Evolutionary conservation across 225 moss, liverwort and hornwort genomes (phyloP).

Genomic region (Physcomitrium patens): DNA sequence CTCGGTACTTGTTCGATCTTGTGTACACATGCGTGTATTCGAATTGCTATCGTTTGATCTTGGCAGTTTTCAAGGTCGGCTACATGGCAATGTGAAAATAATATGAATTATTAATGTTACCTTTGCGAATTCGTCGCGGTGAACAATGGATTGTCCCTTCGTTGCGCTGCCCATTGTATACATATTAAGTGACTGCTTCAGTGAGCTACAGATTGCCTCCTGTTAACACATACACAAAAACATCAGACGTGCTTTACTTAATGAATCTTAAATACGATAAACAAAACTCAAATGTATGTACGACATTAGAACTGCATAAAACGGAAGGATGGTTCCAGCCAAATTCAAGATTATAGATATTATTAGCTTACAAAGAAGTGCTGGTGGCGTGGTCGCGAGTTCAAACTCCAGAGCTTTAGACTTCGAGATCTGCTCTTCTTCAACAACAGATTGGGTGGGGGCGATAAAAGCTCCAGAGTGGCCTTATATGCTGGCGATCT

Average conservation of each 20-base stretch:
- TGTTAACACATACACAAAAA: slow-evolving; percentile 13
- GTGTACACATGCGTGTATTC: background rate
- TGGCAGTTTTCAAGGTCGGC: too few species aligned
- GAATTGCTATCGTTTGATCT: too few species aligned
- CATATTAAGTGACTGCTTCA: slow-evolving; percentile 44
- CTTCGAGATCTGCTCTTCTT: slow-evolving; percentile 37
- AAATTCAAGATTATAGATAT: too few species aligned
- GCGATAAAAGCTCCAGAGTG: slow-evolving; percentile 56
- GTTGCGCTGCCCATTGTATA: slow-evolving; percentile 41
- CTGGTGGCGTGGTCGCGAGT: slow-evolving; percentile 45
- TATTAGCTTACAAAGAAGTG: slow-evolving; percentile 45
- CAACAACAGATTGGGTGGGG: slow-evolving; percentile 40
- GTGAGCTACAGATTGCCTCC: slow-evolving; percentile 55
- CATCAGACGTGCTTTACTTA: background rate
- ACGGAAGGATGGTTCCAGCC: too few species aligned
- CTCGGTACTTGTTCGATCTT: too few species aligned
- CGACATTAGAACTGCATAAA: too few species aligned
- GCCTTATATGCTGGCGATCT: slow-evolving; percentile 60
- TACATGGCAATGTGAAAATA: too few species aligned
- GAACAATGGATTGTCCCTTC: slow-evolving; percentile 36
- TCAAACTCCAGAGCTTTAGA: slow-evolving; percentile 35
- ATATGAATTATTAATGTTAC: background rate
- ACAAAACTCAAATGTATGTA: background rate
- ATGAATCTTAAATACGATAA: background rate
- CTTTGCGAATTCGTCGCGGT: slow-evolving; percentile 41